Conservation (phyloP, 805 yeast genomes). For the Wickerhamiella azyma region DNA sequence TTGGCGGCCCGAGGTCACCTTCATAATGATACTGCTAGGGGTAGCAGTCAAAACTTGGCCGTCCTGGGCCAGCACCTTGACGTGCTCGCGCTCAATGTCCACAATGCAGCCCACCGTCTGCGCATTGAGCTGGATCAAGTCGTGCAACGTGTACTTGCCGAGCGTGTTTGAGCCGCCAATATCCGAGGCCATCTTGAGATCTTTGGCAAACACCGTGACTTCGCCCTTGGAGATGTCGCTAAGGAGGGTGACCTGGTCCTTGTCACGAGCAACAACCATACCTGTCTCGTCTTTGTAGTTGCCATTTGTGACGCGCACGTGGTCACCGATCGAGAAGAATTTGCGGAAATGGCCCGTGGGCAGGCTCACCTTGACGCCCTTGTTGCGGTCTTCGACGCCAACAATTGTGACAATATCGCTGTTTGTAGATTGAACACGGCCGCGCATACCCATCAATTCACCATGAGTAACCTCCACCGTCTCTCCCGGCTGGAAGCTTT, state of each 20-base stretch:
- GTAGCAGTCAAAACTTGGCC: slow-evolving; percentile 60
- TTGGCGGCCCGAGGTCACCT: slow-evolving; percentile 48
- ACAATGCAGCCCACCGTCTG: slow-evolving; percentile 80
- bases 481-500: slow-evolving; percentile 83
- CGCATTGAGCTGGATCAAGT: slow-evolving; percentile 76
- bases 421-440: slow-evolving; percentile 57
- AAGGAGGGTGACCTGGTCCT: slow-evolving; percentile 77
- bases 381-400: slow-evolving; percentile 35
- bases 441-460: slow-evolving; percentile 82
- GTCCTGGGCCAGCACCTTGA: slow-evolving; percentile 66
- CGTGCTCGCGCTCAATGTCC: slow-evolving; percentile 77
- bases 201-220: slow-evolving; percentile 84
- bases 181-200: slow-evolving; percentile 82
- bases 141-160: slow-evolving; percentile 75
- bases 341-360: slow-evolving; percentile 75
- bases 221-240: slow-evolving; percentile 83
- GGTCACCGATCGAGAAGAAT: slow-evolving; percentile 82
- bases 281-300: slow-evolving; percentile 91
- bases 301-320: slow-evolving; percentile 84
- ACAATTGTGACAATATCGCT: slow-evolving; percentile 46
- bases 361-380: slow-evolving; percentile 55
- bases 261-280: slow-evolving; percentile 67
- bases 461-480: slow-evolving; percentile 84
- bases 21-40: slow-evolving; percentile 73
- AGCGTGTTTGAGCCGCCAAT: slow-evolving; percentile 57